A percentile compares a stretch with the other conserved stretches of the same genome.
phyloP scores from a whole-genome alignment of 164 flowering plant genomes.

The Vitis riparia region DNA sequence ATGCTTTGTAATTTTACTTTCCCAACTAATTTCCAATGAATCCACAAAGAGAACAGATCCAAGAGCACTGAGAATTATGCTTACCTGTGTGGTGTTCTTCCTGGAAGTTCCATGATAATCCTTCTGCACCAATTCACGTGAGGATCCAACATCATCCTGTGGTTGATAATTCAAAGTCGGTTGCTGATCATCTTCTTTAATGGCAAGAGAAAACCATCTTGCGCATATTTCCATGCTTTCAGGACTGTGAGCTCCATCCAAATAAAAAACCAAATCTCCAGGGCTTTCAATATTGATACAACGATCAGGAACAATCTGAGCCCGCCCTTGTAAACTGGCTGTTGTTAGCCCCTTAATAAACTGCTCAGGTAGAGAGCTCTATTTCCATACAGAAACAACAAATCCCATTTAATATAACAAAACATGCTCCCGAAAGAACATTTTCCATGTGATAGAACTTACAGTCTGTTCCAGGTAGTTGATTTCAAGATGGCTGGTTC shows the following conservation, averaged over 20 bases:
- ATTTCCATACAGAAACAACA: conserved; percentile 16
- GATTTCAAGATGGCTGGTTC: conserved; percentile 62
- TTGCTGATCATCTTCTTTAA: conserved; percentile 45
- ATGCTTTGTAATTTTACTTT: not conserved
- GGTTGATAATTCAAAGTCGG: conserved; percentile 17
- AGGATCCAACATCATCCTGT: conserved; percentile 24
- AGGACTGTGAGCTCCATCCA: conserved; percentile 99
- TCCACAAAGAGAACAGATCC: not conserved
- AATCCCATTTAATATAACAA: not conserved
- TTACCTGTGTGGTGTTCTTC: conserved; percentile 52
- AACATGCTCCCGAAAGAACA: not conserved
- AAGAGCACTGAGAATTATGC: not conserved
- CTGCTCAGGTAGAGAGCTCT: conserved; percentile 76
- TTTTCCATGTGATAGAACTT: conserved; percentile 30
- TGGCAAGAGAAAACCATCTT: conserved; percentile 76
- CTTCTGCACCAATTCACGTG: conserved; percentile 22
- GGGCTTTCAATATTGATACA: conserved; percentile 32
- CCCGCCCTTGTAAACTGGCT: conserved; percentile 87
- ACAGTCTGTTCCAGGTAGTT: conserved; percentile 49
- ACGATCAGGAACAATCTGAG: conserved; percentile 76
- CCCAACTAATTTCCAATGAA: not conserved
- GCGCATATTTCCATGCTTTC: conserved; percentile 97
- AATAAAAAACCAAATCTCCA: conserved; percentile 71
- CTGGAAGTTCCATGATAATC: conserved; percentile 20
- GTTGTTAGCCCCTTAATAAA: conserved; percentile 74